These are phyloP conservation scores for Ricinus communis DNA, from an alignment of 345 rosid species.

Conservation along the genomic window DNA sequence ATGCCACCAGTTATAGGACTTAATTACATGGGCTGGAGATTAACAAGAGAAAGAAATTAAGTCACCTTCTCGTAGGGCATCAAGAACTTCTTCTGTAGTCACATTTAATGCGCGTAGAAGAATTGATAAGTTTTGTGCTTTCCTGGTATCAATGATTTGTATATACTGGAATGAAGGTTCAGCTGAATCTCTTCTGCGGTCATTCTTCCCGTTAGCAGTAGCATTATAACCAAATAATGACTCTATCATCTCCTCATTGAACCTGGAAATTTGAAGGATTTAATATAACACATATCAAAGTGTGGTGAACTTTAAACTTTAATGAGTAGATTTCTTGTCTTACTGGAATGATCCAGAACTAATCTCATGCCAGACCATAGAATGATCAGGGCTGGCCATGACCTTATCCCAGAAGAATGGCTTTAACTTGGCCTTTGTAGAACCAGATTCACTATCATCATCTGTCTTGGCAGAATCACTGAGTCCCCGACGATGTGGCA, in stretches of 20 bases:
- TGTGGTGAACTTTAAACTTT: background rate
- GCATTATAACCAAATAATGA: conserved; percentile 28
- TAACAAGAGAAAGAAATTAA: background rate
- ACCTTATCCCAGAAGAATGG: conserved; percentile 37
- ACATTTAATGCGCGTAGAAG: conserved; percentile 34
- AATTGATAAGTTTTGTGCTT: conserved; percentile 33
- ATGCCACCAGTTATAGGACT: background rate
- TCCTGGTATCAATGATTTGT: conserved; percentile 27
- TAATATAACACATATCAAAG: background rate
- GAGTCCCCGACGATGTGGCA: conserved; percentile 3
- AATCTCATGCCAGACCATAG: conserved; percentile 36
- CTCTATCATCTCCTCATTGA: conserved; percentile 36
- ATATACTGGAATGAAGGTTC: conserved; percentile 21
- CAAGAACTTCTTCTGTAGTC: conserved; percentile 29
- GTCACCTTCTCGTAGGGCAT: conserved; percentile 30
- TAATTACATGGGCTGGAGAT: background rate
- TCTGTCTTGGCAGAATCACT: conserved; percentile 1
- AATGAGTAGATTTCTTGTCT: background rate
- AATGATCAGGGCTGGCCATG: conserved; percentile 24
- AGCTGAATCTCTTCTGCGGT: conserved; percentile 16
- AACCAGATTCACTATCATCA: conserved; percentile 6
- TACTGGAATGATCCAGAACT: conserved; percentile 36
- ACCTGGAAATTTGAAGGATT: conserved; percentile 17
- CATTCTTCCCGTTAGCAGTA: conserved; percentile 9
- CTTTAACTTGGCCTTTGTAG: conserved; percentile 25